Base-by-base conservation (phyloP, 2,329 filamentous ascomycete genomes). In the Verticillium zaregamsianum region DNA sequence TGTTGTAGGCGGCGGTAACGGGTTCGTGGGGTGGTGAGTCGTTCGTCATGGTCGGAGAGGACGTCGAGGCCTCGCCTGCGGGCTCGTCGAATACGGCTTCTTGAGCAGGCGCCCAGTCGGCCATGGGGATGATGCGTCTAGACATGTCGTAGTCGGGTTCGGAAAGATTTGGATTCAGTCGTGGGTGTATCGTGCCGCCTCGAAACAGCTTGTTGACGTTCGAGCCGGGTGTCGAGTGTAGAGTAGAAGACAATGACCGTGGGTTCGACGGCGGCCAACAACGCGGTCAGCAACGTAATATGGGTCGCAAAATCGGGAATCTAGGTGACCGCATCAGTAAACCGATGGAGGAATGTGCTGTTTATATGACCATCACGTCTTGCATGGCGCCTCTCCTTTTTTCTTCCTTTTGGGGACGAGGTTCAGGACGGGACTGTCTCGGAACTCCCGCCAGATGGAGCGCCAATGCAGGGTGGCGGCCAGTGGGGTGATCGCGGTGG, bases 91-190 rank as follows among this genome's bases (percentile, higher is more conserved):
- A 72, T 66, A 75, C 74, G 68, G 79, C 74, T 67, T 82, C 79
- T 65, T 79, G 79, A 59, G 69, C 66, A 25, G 76, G 71, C 52
- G 76, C 74, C 78, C 76, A 79, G 64, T 80, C 78, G 64, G 71
- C 70, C 62, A 78, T 67, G 58, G 75, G 73, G 64, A 77, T 74
- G 63, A 77, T 73, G 66, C 76, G 72, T 64, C 68, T 72, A 65
- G 77, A 71, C 68, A 75, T 75, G 57, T 60, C 33, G 59, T 31
- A 35, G 15, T 55, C 31, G 23, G n/a, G 20, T 25, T 49, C n/a
- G n/a, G 5, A 9, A 14, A 17, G n/a, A 20, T 25, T 23, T 5
- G 8, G 0, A n/a, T 5, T 49, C 17, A 45, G 17, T 9, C 8
- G 20, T 23, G n/a, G 45, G n/a, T 14, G n/a, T n/a, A 9, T 11